Evolutionary conservation across 805 yeast genomes (phyloP), one percentile per base, ranked within the genome.

Genomic region (Wickerhamiella australiensis): DNA sequence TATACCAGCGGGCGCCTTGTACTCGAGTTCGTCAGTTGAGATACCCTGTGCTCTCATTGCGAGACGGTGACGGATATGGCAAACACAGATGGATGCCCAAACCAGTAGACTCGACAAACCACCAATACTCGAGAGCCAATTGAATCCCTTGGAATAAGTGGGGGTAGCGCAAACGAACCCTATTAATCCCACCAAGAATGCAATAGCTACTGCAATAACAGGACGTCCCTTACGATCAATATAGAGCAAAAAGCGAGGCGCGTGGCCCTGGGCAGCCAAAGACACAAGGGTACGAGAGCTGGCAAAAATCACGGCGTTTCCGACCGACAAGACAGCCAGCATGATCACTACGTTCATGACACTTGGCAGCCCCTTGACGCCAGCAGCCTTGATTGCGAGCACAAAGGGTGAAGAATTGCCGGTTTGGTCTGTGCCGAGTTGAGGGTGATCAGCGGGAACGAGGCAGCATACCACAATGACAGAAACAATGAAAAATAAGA

Each of bases 161-260:
- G 71, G 65, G 38, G 82, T 74, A 3, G 85, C 85, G 37, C 81
- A 76, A 43, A 82, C 67, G 63, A 76, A 80, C 42, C 80, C 76
- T 23, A 80, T 62, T 31, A 76, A 65, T 21, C 85, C 85, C 57
- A 79, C 69, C 37, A 61, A 12, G 20, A 68, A 61, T 25, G 76
- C 68, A 22, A 69, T 50, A 1, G 59, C 56, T 57, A 82, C 76
- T 20, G 85, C 88, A 47, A 75, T 76, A 49, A 82, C 63, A 12
- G 95, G 95, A 59, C 94, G 75, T 51, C 95, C 95, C 46, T 68
- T 69, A 56, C 82, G 74, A 64, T 85, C 94, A 53, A 85, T 77
- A 66, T 81, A 81, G 25, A 79, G 79, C 49, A 80, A 73, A 27
- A 72, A 58, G 50, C 67, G 66, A 27, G 87, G 88, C n/a, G 81